Base-by-base conservation (phyloP, 2,329 filamentous ascomycete genomes). In the Neobulgaria alba region DNA sequence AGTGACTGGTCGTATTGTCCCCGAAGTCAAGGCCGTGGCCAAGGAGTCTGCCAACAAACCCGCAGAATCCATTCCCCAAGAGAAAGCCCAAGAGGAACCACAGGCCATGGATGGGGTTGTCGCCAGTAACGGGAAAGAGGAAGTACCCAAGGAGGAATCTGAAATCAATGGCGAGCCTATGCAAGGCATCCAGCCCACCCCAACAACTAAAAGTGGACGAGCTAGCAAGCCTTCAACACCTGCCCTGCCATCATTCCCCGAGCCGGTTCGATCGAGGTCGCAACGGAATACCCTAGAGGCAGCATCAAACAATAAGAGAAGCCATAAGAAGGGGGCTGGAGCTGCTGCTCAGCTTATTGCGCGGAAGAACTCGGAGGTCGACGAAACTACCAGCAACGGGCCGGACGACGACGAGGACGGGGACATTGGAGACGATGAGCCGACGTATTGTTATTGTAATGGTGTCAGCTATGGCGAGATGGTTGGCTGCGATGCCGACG, bases 381-480 rank as follows among this genome's bases (percentile, higher is more conserved):
- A 69, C 40, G 67, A 68, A 43, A 59, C 61, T 2, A 64, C 60
- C 29, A 67, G 63, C 39, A 68, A 64, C 47, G 61, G 62, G 41
- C 64, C 64, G 30, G 65, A 63, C 21, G 66, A 70, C 10, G 69
- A 68, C 17, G 67, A 67, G 1, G 79, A 77, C 10, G 77, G 78
- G 5, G 77, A 82, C 26, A 68, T 71, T 29, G 80, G 82, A 46
- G 76, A 73, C 3, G 77, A 84, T 49, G 84, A 89, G 58, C 81
- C 79, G 29, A 70, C 77, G 10, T 89, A 89, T 61, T 87, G 85
- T 61, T 85, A 85, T 63, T 88, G 85, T 60, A 82, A 87, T 52
- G 75, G 79, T 35, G 79, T 87, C 40, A 87, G 82, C 55, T 89
- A 87, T 57, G 84, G 85, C 15, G 83, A 86, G 63, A 89, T 89